Evolutionary conservation across 179 eudicot genomes (phyloP), one percentile per base, ranked within the genome.

Genomic region (Vitellaria paradoxa): DNA sequence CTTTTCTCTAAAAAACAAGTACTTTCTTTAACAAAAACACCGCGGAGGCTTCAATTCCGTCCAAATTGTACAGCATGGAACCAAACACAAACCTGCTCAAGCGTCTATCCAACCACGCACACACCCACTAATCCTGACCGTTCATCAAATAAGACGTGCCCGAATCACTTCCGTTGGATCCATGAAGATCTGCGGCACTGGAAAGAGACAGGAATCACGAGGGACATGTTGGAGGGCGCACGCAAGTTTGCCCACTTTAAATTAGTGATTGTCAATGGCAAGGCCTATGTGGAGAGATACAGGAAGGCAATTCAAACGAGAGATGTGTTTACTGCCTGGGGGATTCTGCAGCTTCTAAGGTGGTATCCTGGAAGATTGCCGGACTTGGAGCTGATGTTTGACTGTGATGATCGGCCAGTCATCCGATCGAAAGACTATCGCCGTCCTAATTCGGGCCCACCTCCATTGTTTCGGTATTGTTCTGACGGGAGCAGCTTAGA

Each of bases 361-460:
- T 65, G 86, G 86, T 93, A 93, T 81, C 98, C 98, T 5, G 97
- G 98, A 60, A 89, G 63, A 73, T 79, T 93, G 85, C 96, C 98
- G 56, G 92, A 91, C 68, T 70, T 93, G 81, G 98, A 93, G 80
- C 65, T 93, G 12, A 88, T 91, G 93, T 93, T 93, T 40, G 91
- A 90, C 76, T 87, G 91, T 45, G 84, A 85, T 72, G 98, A 93
- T 68, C 80, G 90, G 60, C 91, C 98, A 0, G 89, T 86, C 46
- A 66, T 88, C 23, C 67, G 40, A 21, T 70, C 86, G 13, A 82
- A 75, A 63, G 77, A 70, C 64, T 87, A 69, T 42, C 56, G 74
- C 21, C 77, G 75, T 9, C 85, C 86, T 18, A 84, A 80, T 15
- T 81, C 88, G 0, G 87, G 79, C 50, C 91, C 97, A 57, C 94